These are phyloP conservation scores for Trichoderma erinaceum DNA, from an alignment of 495 filamentous ascomycete genomes.

Conservation along the genomic window DNA sequence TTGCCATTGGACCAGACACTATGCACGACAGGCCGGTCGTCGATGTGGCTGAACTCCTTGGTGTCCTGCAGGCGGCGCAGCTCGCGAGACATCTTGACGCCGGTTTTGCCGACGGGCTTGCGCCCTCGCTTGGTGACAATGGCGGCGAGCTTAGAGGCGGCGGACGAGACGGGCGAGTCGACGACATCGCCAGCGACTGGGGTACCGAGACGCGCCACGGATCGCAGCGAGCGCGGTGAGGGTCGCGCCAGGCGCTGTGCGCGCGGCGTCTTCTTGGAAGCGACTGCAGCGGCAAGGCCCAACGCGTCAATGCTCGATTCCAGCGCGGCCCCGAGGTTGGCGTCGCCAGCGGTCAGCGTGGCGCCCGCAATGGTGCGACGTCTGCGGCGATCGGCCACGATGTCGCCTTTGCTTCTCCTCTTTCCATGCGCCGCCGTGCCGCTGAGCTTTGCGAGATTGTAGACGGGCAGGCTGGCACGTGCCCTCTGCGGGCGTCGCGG, in stretches of 20 bases:
- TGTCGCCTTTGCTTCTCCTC: slow-evolving; percentile 35
- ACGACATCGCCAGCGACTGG: not conserved
- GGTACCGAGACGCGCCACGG: slow-evolving; percentile 39
- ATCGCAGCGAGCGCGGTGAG: slow-evolving; percentile 32
- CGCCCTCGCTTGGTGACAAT: slow-evolving; percentile 38
- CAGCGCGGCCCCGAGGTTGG: not conserved
- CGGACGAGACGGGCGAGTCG: slow-evolving; percentile 36
- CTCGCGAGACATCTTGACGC: slow-evolving; percentile 39
- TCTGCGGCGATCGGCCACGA: slow-evolving; percentile 29
- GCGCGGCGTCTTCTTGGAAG: slow-evolving; percentile 25
- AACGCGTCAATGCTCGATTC: slow-evolving; percentile 25
- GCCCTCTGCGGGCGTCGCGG: slow-evolving; percentile 38
- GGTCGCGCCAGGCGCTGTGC: slow-evolving; percentile 28
- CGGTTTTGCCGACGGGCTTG: slow-evolving; percentile 37
- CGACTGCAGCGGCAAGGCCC: slow-evolving; percentile 32
- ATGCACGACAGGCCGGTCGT: slow-evolving; percentile 42
- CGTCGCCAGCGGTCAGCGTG: slow-evolving; percentile 20
- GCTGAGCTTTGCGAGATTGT: slow-evolving; percentile 49
- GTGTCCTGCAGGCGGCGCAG: slow-evolving; percentile 46
- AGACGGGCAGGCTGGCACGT: slow-evolving; percentile 42
- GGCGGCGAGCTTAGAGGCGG: slow-evolving; percentile 38
- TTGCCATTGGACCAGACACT: slow-evolving; percentile 53
- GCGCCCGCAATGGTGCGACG: slow-evolving; percentile 40
- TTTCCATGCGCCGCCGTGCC: slow-evolving; percentile 42
- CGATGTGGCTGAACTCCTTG: slow-evolving; percentile 48